Base-by-base conservation (phyloP, 371 early-diverging fungal species). In the Rhizopus delemar region DNA sequence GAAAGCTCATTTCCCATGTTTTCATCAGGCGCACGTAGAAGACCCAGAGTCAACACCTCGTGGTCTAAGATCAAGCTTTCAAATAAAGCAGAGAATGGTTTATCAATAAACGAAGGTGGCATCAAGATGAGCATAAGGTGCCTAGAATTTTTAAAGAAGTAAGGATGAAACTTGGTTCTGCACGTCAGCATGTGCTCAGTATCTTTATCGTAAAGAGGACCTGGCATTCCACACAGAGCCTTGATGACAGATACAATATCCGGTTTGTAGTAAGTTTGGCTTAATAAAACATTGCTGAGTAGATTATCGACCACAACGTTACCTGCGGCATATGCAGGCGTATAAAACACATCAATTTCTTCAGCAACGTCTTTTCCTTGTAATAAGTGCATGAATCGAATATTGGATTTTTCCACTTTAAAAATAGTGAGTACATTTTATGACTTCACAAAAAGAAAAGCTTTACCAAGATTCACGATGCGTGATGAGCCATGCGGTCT, bases 161-260 rank as follows among this genome's bases (percentile, higher is more conserved):
- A 34, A 16, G 60, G 63, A 11, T 68, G 67, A 3, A 67, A 35
- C 9, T 70, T 69, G 31, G 66, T 61, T 13, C 46, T 38, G 11
- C 57, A 57, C 31, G 38, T 51, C 9, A 62, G 13, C 48, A 65
- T 56, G 5, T 59, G 58, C 1, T 57, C 60, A n/a, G 65, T 67
- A 52, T 53, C 70, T 63, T 71, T 73, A 43, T 69, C 63, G 34
- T 62, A 65, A 5, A 70, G 38, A 7, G 73, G 74, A 0, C 80
- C 80, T 36, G 69, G 69, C 62, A 81, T 70, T 3, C 82, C 80
- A 59, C 82, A 79, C 6, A 79, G 74, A 22, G 79, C 63, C 49
- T 79, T 81, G 38, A 81, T 71, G 12, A 81, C 67, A 32, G 78
- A 74, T n/a, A 79, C 53, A 61, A 81, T 79, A 35, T 75, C 77